Conservation (phyloP, 2,329 filamentous ascomycete species). For the Fusarium goolgardi region DNA sequence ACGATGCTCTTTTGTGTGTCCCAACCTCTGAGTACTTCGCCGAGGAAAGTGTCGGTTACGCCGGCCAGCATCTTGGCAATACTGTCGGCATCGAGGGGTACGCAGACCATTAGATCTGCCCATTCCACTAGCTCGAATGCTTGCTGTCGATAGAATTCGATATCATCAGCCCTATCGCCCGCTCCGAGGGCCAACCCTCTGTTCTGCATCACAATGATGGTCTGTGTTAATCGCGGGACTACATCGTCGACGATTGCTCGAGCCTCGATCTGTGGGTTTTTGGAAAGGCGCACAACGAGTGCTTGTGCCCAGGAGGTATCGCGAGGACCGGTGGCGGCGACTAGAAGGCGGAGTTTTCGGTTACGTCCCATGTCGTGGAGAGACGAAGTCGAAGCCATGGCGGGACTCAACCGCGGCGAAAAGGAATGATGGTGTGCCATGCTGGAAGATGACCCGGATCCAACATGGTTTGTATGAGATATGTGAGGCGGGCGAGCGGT, state of each 20-base stretch:
- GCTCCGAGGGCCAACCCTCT: constrained; percentile 53
- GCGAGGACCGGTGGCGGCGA: constrained; percentile 73
- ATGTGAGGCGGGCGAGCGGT: constrained; percentile 46
- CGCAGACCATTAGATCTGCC: constrained; percentile 87
- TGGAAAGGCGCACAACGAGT: constrained; percentile 74
- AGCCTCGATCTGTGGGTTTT: constrained; percentile 70
- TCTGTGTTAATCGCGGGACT: constrained; percentile 71
- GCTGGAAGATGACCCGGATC: constrained; percentile 44
- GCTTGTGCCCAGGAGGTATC: constrained; percentile 74
- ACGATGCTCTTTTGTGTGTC: constrained; percentile 86
- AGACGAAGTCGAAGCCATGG: constrained; percentile 51
- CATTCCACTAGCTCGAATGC: constrained; percentile 81
- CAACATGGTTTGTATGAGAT: constrained; percentile 49
- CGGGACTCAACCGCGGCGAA: constrained; percentile 49
- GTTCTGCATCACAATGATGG: constrained; percentile 70
- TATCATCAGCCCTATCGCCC: constrained; percentile 56
- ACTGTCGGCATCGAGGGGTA: constrained; percentile 85
- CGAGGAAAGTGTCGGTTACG: constrained; percentile 80
- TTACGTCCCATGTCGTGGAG: constrained; percentile 54
- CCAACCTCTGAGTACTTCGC: constrained; percentile 87
- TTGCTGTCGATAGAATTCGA: constrained; percentile 63
- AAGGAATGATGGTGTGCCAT: constrained; percentile 52
- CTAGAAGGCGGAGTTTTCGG: constrained; percentile 69
- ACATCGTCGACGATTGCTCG: constrained; percentile 74
- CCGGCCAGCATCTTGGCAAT: constrained; percentile 90